Evolutionary conservation across 2,329 filamentous ascomycete genomes (phyloP), one percentile per base, ranked within the genome.

Genomic region (Sporothrix phasma): DNA sequence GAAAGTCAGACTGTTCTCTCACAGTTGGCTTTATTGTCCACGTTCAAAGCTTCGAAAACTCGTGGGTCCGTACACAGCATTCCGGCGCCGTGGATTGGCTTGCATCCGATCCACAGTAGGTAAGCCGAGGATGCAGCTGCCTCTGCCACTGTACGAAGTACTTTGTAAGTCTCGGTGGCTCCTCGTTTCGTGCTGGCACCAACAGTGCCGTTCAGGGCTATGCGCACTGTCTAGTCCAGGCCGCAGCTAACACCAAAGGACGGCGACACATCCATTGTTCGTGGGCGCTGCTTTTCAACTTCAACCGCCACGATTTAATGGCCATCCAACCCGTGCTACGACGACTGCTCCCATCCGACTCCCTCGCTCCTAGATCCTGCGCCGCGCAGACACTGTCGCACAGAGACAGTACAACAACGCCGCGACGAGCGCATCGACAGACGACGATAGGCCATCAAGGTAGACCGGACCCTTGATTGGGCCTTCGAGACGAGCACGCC

Each of bases 31-130:
- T 6, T n/a, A n/a, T n/a, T n/a, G n/a, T n/a, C n/a, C n/a, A n/a
- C n/a, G n/a, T n/a, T n/a, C n/a, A 41, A 24, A 59, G 31, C 29
- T 26, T 1, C 17, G 29, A 24, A 39, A 43, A 29, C 47, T 45
- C 47, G 60, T 51, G 37, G 46, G 31, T n/a, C 17, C 29, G 26
- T n/a, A 49, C 41, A 31, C 29, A 22, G 13, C 29, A 61, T 13
- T 15, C 45, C 19, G 60, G 6, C 47, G 15, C n/a, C 45, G 24
- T 54, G 60, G n/a, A 62, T 62, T 62, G 60, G 60, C 17, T n/a
- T 24, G 19, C 2, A 26, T 8, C 1, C 3, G 34, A 13, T 22
- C 46, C 60, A 41, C 60, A 39, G 31, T 19, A 31, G 31, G 59
- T 3, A 15, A 51, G 59, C 59, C 59, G 59, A 61, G 59, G 59